Evolutionary conservation across 1,284 basidiomycete species (phyloP), one percentile per base, ranked within the genome.

Genomic region (Ceratobasidium sp.): DNA sequence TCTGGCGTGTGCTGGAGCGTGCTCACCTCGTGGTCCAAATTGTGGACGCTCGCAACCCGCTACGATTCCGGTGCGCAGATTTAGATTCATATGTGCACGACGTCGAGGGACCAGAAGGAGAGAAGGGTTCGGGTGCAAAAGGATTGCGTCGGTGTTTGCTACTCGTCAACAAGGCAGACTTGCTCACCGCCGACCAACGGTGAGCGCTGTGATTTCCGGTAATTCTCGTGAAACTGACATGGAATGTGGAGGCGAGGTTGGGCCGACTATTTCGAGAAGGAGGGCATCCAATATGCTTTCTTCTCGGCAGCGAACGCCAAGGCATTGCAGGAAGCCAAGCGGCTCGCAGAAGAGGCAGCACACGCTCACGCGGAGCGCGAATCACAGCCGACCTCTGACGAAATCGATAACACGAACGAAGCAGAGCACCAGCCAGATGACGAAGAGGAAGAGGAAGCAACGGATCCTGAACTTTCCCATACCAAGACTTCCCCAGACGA

Each of bases 91-190:
- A 98, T 83, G 94, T 98, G 1, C 85, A 88, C 74, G 95, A 92
- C 82, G 91, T 93, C 0, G 94, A 94, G 82, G 92, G 91, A 15
- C 84, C 89, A 10, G 93, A 94, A 83, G 94, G 93, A 7, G 93
- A 94, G 83, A 87, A 89, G 5, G 93, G 92, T 5, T 93, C 92
- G 0, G 94, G 94, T 0, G n/a, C 57, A 5, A 91, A 88, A 81
- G 93, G 92, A 12, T 85, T 85, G 83, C 88, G 97, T 82, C 90
- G 88, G 83, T 94, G 89, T 82, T 85, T 99, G 81, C 85, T 99
- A 56, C 88, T 99, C 75, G 95, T 99, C 84, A 99, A 99, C 86
- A 99, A 99, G 86, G 91, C 97, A 2, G 98, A 99, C 87, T 86
- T 99, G 68, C 86, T 99, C 80, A 98, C 96, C 17, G 88, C 90